Evolutionary conservation across 2,329 filamentous ascomycete genomes (phyloP).

Genomic region (Aspergillus versicolor): DNA sequence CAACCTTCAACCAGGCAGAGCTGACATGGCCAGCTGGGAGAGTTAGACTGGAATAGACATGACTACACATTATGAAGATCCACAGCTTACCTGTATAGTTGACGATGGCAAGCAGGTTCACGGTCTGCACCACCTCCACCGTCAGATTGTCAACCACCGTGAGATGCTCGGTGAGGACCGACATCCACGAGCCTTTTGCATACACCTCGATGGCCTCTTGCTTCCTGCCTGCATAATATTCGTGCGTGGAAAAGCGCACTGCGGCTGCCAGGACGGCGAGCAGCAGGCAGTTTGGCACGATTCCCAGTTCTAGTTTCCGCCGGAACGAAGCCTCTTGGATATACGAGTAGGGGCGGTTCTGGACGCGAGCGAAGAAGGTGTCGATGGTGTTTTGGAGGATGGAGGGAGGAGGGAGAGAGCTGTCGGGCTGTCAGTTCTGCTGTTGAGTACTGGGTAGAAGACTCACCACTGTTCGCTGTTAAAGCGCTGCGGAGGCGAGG

Average conservation of each 20-base stretch:
- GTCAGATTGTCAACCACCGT: constrained; percentile 30
- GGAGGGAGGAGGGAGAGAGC: constrained; percentile 12
- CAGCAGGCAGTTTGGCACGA: constrained; percentile 30
- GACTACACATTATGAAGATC: not conserved
- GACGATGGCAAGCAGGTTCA: constrained; percentile 38
- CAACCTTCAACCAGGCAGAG: constrained; percentile 40
- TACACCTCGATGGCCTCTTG: constrained; percentile 27
- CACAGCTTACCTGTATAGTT: constrained; percentile 37
- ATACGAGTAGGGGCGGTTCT: constrained; percentile 41
- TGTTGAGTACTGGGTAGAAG: not conserved
- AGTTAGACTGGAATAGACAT: no score
- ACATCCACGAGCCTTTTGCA: constrained; percentile 34
- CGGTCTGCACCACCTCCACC: constrained; percentile 38
- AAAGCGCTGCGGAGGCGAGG: not conserved
- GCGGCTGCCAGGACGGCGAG: constrained; percentile 34
- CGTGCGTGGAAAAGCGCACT: constrained; percentile 29
- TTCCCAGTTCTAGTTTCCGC: constrained; percentile 21
- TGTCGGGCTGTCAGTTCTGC: not conserved
- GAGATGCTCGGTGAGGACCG: constrained; percentile 36
- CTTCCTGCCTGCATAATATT: constrained; percentile 25
- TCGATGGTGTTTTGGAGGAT: constrained; percentile 22
- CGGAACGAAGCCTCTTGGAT: constrained; percentile 39
- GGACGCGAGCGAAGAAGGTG: constrained; percentile 35
- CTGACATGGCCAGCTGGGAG: constrained; percentile 29
- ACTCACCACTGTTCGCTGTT: not conserved